Conservation (phyloP, 140 eudicot genomes). For the Ambrosia hybrid region DNA sequence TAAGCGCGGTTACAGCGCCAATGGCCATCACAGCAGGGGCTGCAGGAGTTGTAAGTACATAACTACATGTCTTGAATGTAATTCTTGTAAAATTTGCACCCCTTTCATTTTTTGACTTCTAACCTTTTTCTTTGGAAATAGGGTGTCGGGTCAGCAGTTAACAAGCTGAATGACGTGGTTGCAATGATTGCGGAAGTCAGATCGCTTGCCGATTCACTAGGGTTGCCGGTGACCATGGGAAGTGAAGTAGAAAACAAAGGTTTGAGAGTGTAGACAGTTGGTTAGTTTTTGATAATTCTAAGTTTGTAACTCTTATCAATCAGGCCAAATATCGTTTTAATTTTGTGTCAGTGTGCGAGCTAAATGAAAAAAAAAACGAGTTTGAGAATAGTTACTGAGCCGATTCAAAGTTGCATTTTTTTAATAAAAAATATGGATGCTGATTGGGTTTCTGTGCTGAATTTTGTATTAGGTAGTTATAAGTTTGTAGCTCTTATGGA, state of each 20-base stretch:
- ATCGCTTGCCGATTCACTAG: slow-evolving; percentile 69
- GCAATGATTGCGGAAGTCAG: slow-evolving; percentile 96
- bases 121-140: slow-evolving; percentile 20
- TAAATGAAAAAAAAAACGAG: too few species aligned
- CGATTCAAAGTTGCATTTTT: too few species aligned
- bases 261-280: slow-evolving; percentile 34
- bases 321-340: too few species aligned
- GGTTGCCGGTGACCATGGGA: slow-evolving; percentile 19
- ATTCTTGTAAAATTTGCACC: neutral
- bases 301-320: too few species aligned
- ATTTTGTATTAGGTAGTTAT: too few species aligned
- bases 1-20: slow-evolving; percentile 92
- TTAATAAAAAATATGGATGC: too few species aligned
- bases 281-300: too few species aligned
- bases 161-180: slow-evolving; percentile 85
- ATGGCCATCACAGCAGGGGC: slow-evolving; percentile 98
- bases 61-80: neutral
- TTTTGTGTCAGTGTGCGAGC: too few species aligned
- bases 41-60: slow-evolving; percentile 78
- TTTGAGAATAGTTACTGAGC: too few species aligned
- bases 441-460: too few species aligned
- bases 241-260: slow-evolving; percentile 35
- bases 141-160: slow-evolving; percentile 96
- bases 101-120: neutral
- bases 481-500: too few species aligned